Conservation (phyloP, 1,139 yeast species). For the Diutina mesorugosa region DNA sequence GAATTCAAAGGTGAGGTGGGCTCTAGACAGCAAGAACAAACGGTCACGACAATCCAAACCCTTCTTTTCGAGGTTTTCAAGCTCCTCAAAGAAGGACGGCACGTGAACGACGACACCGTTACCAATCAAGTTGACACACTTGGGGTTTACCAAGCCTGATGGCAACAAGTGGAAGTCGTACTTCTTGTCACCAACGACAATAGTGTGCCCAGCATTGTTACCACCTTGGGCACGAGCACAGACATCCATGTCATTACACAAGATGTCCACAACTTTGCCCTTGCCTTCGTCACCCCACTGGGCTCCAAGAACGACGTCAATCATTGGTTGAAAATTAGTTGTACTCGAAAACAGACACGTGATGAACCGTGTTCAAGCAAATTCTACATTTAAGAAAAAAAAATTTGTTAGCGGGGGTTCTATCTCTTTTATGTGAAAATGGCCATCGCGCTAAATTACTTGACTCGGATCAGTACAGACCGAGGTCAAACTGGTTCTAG, state of each 20-base stretch:
- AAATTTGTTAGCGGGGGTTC: neutral
- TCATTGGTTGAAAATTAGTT: constrained; percentile 27
- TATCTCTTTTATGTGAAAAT: neutral
- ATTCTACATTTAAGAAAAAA: neutral
- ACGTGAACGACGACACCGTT: constrained; percentile 95
- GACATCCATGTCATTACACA: constrained; percentile 88
- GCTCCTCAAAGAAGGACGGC: constrained; percentile 85
- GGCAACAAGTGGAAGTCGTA: constrained; percentile 99
- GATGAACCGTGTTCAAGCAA: neutral
- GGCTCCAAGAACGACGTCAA: constrained; percentile 90
- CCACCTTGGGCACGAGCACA: constrained; percentile 99
- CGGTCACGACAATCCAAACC: constrained; percentile 73
- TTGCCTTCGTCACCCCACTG: constrained; percentile 99
- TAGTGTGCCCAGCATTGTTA: constrained; percentile 97
- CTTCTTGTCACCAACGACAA: constrained; percentile 76
- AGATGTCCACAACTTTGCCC: constrained; percentile 89
- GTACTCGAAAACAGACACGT: neutral
- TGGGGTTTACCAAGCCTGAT: constrained; percentile 88
- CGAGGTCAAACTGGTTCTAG: neutral
- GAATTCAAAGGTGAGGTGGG: constrained; percentile 93
- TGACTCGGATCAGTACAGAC: neutral
- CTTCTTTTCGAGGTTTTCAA: constrained; percentile 67
- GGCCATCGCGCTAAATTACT: neutral
- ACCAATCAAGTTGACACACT: constrained; percentile 82
- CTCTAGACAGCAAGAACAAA: constrained; percentile 81